These are phyloP conservation scores for Gelatoporia subvermispora DNA, from an alignment of 768 basidiomycete species.

Conservation along the genomic window DNA sequence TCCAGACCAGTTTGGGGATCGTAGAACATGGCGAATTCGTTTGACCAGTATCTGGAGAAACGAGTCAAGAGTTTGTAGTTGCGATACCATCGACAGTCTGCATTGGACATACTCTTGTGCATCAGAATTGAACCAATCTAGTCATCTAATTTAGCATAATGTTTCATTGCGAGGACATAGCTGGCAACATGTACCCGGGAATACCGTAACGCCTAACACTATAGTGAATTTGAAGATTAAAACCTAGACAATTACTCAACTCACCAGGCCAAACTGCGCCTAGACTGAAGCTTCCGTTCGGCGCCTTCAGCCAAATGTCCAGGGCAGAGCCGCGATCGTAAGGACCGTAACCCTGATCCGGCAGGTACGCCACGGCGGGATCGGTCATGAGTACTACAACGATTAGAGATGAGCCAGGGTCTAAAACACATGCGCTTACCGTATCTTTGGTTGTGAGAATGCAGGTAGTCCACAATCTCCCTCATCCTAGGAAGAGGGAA, in stretches of 20 bases:
- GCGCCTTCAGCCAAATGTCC: slow-evolving; percentile 59
- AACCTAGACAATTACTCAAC: slow-evolving; percentile 4
- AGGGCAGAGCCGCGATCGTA: slow-evolving; percentile 48
- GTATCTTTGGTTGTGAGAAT: slow-evolving; percentile 53
- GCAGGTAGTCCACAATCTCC: slow-evolving; percentile 61
- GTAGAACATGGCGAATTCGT: slow-evolving; percentile 56
- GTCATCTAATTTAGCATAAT: too few species aligned
- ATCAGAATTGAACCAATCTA: slow-evolving; percentile 59
- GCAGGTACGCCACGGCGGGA: slow-evolving; percentile 56
- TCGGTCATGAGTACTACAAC: slow-evolving; percentile 70
- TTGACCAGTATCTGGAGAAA: slow-evolving; percentile 50
- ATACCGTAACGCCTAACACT: slow-evolving; percentile 47
- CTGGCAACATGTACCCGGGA: slow-evolving; percentile 35
- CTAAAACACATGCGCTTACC: slow-evolving; percentile 30
- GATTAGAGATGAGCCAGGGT: neutral
- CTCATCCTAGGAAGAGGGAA: slow-evolving; percentile 60
- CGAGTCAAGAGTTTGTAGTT: neutral
- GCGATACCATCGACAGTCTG: neutral
- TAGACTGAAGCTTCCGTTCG: slow-evolving; percentile 50
- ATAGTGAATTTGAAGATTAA: neutral
- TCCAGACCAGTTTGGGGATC: slow-evolving; percentile 48
- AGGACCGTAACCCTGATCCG: slow-evolving; percentile 43
- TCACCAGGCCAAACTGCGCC: slow-evolving; percentile 64
- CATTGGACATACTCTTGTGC: slow-evolving; percentile 38
- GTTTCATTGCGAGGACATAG: neutral